A percentile compares a stretch with the other conserved stretches of the same genome.
Evolutionary conservation across 1,139 yeast genomes (phyloP).

Genomic region (Suhomyces bokatorum): DNA sequence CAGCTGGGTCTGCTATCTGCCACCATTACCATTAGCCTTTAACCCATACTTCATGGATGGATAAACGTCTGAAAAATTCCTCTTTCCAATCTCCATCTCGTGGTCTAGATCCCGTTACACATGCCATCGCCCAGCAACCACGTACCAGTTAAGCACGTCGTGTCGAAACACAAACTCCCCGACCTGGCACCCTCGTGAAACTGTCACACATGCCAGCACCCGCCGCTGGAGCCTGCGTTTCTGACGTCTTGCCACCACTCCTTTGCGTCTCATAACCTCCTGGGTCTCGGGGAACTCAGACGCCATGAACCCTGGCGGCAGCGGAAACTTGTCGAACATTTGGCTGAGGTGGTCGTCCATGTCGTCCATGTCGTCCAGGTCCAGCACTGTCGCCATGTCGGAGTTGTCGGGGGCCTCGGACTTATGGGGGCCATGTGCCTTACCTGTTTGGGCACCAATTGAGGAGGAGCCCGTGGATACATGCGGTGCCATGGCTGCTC

Average conservation of each 20-base stretch:
- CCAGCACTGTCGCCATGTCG: not conserved
- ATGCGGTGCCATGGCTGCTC: constrained; percentile 22
- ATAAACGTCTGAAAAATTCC: no score
- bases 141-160: constrained; percentile 20
- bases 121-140: constrained; percentile 13
- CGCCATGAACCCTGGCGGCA: constrained; percentile 67
- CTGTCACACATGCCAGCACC: constrained; percentile 15
- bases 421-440: not conserved
- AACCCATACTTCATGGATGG: no score
- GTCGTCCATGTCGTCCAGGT: constrained; percentile 6
- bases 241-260: constrained; percentile 16
- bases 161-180: constrained; percentile 22
- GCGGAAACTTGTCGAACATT: constrained; percentile 47
- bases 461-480: constrained; percentile 6
- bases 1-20: no score
- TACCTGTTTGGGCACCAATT: constrained; percentile 2
- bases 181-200: constrained; percentile 16
- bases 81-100: no score
- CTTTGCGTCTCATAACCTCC: constrained; percentile 28
- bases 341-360: constrained; percentile 23
- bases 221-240: constrained; percentile 16
- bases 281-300: constrained; percentile 66
- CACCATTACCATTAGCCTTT: no score
- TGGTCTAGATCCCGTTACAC: constrained; percentile 5
- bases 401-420: constrained; percentile 13